phyloP scores from a whole-genome alignment of 2,329 filamentous ascomycete genomes.

The Aureobasidium sp. region DNA sequence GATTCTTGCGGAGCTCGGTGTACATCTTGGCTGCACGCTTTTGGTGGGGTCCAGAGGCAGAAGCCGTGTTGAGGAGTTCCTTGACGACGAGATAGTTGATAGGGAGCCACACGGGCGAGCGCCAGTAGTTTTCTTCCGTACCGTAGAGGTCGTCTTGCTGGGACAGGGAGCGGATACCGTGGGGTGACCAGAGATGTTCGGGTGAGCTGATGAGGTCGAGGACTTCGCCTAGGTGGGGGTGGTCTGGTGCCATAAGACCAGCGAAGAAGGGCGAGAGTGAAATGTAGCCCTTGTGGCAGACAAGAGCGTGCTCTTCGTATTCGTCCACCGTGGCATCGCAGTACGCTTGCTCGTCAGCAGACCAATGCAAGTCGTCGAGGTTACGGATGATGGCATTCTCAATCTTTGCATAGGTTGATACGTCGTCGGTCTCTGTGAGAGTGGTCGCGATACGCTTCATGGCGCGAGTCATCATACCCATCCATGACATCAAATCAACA shows the following conservation, averaged over 20 bases:
- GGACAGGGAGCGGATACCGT: conserved; percentile 85
- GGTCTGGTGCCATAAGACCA: conserved; percentile 67
- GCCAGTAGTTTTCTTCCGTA: conserved; percentile 95
- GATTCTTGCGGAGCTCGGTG: conserved; percentile 66
- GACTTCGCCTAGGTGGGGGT: conserved; percentile 65
- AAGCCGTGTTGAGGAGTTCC: conserved; percentile 64
- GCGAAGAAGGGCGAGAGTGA: conserved; percentile 88
- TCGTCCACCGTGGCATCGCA: conserved; percentile 95
- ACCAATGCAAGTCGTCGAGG: conserved; percentile 91
- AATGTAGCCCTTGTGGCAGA: conserved; percentile 96
- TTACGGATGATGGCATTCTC: conserved; percentile 75
- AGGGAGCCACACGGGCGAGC: conserved; percentile 89
- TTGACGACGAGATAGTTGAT: conserved; percentile 86
- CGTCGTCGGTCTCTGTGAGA: conserved; percentile 71
- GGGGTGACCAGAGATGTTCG: conserved; percentile 80
- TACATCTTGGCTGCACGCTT: conserved; percentile 67
- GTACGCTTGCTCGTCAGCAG: conserved; percentile 69
- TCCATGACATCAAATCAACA: conserved; percentile 90
- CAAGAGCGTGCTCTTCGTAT: conserved; percentile 80
- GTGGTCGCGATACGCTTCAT: conserved; percentile 71
- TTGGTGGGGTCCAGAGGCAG: conserved; percentile 58
- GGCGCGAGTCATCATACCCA: conserved; percentile 91
- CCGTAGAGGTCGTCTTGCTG: conserved; percentile 76
- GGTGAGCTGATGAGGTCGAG: conserved; percentile 74
- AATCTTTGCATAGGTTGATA: conserved; percentile 61